These are phyloP conservation scores for Fusarium xylarioides DNA, from an alignment of 2,329 filamentous ascomycete genomes.

Conservation along the genomic window DNA sequence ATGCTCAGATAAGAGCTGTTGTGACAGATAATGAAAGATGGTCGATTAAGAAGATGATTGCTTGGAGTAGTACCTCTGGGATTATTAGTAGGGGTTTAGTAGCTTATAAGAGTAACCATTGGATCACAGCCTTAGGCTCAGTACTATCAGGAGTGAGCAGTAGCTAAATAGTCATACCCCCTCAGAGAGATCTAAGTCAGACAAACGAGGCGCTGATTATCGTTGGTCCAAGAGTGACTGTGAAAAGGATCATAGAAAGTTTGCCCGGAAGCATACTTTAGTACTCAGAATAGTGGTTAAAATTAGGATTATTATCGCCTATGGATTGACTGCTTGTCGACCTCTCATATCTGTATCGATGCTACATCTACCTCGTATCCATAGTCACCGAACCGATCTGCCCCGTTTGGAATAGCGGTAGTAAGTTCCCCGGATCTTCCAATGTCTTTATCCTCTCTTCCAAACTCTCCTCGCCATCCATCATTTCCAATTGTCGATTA, in stretches of 20 bases:
- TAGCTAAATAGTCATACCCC: neutral
- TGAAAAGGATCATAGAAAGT: rapidly evolving
- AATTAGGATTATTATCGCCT: neutral
- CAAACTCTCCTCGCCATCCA: slow-evolving; percentile 20
- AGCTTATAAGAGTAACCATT: neutral
- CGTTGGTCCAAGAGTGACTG: neutral
- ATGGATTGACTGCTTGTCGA: neutral
- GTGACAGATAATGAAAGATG: too few relatives aligned
- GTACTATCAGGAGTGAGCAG: rapidly evolving
- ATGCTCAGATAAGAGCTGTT: too few relatives aligned
- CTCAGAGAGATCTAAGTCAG: neutral
- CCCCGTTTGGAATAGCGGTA: neutral
- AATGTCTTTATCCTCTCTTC: slow-evolving; percentile 7
- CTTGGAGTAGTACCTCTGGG: neutral
- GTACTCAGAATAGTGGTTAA: too few relatives aligned
- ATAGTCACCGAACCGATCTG: neutral
- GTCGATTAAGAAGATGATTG: too few relatives aligned
- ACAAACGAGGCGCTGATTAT: neutral
- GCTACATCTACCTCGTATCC: neutral
- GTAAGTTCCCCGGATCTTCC: neutral
- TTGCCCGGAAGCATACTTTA: rapidly evolving
- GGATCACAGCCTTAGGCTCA: neutral
- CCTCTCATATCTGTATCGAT: neutral
- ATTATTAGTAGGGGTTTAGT: neutral
- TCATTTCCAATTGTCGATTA: slow-evolving; percentile 16